Evolutionary conservation across 1,284 basidiomycete species (phyloP), one percentile per base, ranked within the genome.

Genomic region (Heterobasidion irregulare): DNA sequence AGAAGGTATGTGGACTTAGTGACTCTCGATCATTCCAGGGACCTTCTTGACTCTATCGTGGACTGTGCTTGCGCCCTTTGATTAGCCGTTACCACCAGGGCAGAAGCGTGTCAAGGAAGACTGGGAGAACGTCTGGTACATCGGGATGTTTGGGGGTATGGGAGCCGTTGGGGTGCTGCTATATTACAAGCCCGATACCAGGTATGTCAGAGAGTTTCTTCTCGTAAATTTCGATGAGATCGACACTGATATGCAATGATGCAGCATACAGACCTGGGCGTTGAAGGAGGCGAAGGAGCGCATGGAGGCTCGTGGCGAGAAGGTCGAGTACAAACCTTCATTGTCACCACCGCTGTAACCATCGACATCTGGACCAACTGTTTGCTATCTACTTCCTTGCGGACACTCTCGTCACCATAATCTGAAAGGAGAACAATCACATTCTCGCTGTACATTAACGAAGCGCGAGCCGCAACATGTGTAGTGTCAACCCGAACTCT

Each of bases 101-200:
- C 83, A 91, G 71, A 93, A 90, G 68, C 82, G 94, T 62, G 81
- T 86, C 65, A 88, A 88, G 70, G 89, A 93, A 68, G 81, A 86
- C 53, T 95, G 93, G 94, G 93, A 93, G 75, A 82, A 79, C 62
- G 77, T 90, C 53, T 95, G 91, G 87, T 92, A 92, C 69, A 70
- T 84, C 64, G 93, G 94, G 34, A 92, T 98, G 85, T 94, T 91
- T 66, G 95, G 94, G 47, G 79, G 86, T 12, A 89, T 98, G 81
- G 83, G 76, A 6, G 75, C 94, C 57, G 90, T 85, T 35, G 73
- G 78, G 8, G 80, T 96, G 48, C 72, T 92, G 64, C 72, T 93
- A 49, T 90, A 92, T 72, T 98, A 95, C 80, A 97, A 97, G 76
- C 95, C 96, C 6, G 94, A 98, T 69, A 95, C 91, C 16, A 94